These are phyloP conservation scores for Exophiala aquamarina DNA, from an alignment of 2,329 filamentous ascomycete genomes.

Conservation along the genomic window DNA sequence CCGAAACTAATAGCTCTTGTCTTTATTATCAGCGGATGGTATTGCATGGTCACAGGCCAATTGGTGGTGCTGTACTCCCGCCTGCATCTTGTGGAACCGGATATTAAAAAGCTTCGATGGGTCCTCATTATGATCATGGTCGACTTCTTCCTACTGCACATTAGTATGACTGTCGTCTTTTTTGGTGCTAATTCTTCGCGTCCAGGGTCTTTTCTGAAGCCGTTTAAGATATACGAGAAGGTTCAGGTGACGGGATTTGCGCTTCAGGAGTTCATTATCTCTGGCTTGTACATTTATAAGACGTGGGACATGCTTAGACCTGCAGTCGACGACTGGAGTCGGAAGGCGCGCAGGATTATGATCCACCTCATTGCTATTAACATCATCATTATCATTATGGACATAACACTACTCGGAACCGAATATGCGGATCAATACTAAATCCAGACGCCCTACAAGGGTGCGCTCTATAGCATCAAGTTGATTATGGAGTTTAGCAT, in stretches of 20 bases:
- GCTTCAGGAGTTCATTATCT: slow-evolving; percentile 55
- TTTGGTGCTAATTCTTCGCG: slow-evolving; percentile 38
- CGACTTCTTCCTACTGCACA: slow-evolving; percentile 54
- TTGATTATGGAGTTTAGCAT: slow-evolving; percentile 58
- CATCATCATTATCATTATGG: slow-evolving; percentile 46
- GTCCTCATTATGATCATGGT: slow-evolving; percentile 56
- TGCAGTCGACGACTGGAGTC: slow-evolving; percentile 33
- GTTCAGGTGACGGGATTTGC: slow-evolving; percentile 57
- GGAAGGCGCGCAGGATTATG: slow-evolving; percentile 44
- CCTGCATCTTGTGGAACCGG: slow-evolving; percentile 39
- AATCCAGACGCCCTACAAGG: slow-evolving; percentile 43
- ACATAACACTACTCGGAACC: slow-evolving; percentile 41
- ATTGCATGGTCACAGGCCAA: slow-evolving; percentile 48
- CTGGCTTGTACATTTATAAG: slow-evolving; percentile 54
- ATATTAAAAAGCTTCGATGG: slow-evolving; percentile 34
- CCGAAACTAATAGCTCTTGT: slow-evolving; percentile 37
- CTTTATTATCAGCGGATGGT: slow-evolving; percentile 46
- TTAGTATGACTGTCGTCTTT: slow-evolving; percentile 55
- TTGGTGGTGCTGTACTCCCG: slow-evolving; percentile 50
- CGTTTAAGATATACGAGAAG: slow-evolving; percentile 49
- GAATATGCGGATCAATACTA: slow-evolving; percentile 41
- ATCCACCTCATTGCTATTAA: slow-evolving; percentile 51
- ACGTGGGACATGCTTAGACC: slow-evolving; percentile 51
- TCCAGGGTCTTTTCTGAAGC: slow-evolving; percentile 23
- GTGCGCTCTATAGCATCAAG: slow-evolving; percentile 38